These are phyloP conservation scores for Candolleomyces efflorescens DNA, from an alignment of 768 basidiomycete species.

Conservation along the genomic window DNA sequence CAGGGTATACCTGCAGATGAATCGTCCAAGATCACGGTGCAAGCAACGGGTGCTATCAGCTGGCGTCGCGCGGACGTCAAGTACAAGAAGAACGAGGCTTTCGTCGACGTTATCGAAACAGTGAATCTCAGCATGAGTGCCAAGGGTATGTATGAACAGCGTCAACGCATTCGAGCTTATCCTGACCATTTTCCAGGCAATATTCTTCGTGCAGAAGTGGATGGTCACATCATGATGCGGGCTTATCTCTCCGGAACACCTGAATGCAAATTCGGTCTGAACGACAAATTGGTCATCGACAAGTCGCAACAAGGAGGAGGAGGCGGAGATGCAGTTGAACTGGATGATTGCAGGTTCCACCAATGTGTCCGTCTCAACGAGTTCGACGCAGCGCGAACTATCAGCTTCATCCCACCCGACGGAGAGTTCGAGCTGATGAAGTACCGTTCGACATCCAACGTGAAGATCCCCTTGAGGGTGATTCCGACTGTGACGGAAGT, in stretches of 20 bases:
- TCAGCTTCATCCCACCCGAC: slow-evolving; percentile 97
- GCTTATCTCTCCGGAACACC: slow-evolving; percentile 96
- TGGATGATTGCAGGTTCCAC: slow-evolving; percentile 98
- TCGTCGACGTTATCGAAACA: slow-evolving; percentile 98
- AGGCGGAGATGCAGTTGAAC: slow-evolving; percentile 78
- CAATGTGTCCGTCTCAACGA: slow-evolving; percentile 95
- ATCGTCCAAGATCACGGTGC: slow-evolving; percentile 93
- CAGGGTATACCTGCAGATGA: slow-evolving; percentile 88
- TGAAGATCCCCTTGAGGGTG: slow-evolving; percentile 88
- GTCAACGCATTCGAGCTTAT: neutral
- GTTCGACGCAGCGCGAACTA: slow-evolving; percentile 90
- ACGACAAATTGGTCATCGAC: slow-evolving; percentile 97
- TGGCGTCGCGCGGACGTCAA: slow-evolving; percentile 96
- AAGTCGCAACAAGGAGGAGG: slow-evolving; percentile 64
- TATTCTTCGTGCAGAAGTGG: slow-evolving; percentile 91
- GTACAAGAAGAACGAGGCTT: slow-evolving; percentile 99
- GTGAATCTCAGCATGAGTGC: slow-evolving; percentile 97
- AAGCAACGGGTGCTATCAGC: slow-evolving; percentile 95
- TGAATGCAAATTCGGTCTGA: slow-evolving; percentile 98
- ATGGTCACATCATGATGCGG: slow-evolving; percentile 97
- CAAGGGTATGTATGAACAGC: slow-evolving; percentile 56
- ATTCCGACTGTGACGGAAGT: slow-evolving; percentile 92
- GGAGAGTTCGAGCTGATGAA: slow-evolving; percentile 99
- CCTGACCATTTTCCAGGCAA: slow-evolving; percentile 50
- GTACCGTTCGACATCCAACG: slow-evolving; percentile 96